phyloP scores from a whole-genome alignment of 1,284 basidiomycete species.

The Ceratobasidium sp. region DNA sequence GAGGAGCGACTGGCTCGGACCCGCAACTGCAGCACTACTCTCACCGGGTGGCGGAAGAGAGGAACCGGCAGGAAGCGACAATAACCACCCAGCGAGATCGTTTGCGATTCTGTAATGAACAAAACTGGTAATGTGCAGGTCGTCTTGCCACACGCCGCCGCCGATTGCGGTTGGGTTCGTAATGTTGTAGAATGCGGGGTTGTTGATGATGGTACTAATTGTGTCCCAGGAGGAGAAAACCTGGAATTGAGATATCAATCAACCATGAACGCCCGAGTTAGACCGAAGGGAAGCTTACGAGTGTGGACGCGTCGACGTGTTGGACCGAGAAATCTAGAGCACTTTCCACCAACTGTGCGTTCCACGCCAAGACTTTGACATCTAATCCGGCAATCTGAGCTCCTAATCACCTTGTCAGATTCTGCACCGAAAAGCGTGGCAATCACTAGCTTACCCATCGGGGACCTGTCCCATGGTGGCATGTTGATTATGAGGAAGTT shows the following conservation, averaged over 20 bases:
- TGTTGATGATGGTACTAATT: slow-evolving; percentile 1
- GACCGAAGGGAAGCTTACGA: not conserved
- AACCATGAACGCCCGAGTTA: not conserved
- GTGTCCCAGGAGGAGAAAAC: slow-evolving; percentile 32
- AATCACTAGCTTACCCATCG: slow-evolving; percentile 58
- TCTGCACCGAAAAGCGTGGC: no score
- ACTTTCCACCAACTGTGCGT: not conserved
- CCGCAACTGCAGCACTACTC: not conserved
- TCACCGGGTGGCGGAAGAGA: not conserved
- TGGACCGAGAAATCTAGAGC: slow-evolving; percentile 7
- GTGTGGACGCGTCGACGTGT: slow-evolving; percentile 1
- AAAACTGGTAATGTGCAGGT: slow-evolving; percentile 15
- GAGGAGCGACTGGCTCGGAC: not conserved
- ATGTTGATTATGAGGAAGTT: slow-evolving; percentile 75
- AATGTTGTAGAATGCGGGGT: slow-evolving; percentile 14
- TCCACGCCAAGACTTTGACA: slow-evolving; percentile 11
- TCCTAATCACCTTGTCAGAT: not conserved
- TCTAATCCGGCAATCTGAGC: slow-evolving; percentile 16
- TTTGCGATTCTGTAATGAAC: slow-evolving; percentile 8
- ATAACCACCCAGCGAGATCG: slow-evolving; percentile 1
- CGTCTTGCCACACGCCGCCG: slow-evolving; percentile 24
- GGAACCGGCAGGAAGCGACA: slow-evolving; percentile 7
- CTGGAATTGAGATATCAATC: not conserved
- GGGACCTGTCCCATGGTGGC: slow-evolving; percentile 68
- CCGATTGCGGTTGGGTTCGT: not conserved